These are phyloP conservation scores for Lepiota brunneoincarnata DNA, from an alignment of 768 basidiomycete genomes.

Conservation along the genomic window DNA sequence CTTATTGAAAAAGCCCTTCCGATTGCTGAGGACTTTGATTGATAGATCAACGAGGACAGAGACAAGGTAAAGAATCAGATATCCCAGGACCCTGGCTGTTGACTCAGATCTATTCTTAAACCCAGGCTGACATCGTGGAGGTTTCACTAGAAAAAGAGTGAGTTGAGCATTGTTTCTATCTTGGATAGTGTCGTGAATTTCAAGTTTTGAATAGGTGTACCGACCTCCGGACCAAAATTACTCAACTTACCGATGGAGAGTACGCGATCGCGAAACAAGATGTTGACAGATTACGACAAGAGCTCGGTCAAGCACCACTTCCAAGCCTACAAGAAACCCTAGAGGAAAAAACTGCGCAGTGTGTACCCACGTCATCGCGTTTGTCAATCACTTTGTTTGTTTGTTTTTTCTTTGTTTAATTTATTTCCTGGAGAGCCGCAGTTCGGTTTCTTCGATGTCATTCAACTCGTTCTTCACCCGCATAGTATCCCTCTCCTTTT, in stretches of 20 bases:
- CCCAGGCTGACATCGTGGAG: constrained; percentile 65
- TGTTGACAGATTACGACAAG: constrained; percentile 71
- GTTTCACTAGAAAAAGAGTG: constrained; percentile 69
- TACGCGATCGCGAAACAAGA: constrained; percentile 73
- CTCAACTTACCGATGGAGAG: constrained; percentile 67
- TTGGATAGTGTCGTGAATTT: not conserved
- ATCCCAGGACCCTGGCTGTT: constrained; percentile 10
- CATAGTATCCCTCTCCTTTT: not conserved
- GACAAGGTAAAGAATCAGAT: constrained; percentile 50
- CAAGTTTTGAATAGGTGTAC: constrained; percentile 42
- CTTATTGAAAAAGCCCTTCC: not conserved
- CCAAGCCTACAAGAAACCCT: constrained; percentile 70
- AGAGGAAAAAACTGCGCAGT: constrained; percentile 66
- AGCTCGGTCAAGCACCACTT: constrained; percentile 73
- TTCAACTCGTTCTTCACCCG: too few species aligned
- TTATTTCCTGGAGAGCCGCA: not conserved
- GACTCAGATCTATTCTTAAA: constrained; percentile 9
- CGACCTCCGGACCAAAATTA: constrained; percentile 68
- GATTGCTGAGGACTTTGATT: constrained; percentile 8
- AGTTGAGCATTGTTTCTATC: constrained; percentile 18
- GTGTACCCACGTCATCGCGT: constrained; percentile 19
- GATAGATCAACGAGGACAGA: constrained; percentile 76
- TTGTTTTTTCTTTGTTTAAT: not conserved
- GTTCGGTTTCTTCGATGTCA: not conserved
- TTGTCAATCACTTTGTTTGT: constrained; percentile 4